These are phyloP conservation scores for Botrytis hyacinthi DNA, from an alignment of 2,329 filamentous ascomycete genomes.

Conservation along the genomic window DNA sequence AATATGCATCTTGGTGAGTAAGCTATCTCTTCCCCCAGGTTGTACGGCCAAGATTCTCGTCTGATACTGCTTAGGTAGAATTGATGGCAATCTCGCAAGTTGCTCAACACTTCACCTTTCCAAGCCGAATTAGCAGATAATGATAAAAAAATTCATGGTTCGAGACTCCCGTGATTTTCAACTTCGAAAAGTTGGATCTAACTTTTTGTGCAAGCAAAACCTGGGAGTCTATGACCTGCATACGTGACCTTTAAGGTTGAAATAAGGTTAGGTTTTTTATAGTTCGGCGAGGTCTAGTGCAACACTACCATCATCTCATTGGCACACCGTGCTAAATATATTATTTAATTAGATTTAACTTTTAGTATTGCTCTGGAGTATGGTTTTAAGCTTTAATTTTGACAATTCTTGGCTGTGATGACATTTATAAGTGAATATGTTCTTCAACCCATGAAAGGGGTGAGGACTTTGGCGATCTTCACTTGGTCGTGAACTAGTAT, in stretches of 20 bases:
- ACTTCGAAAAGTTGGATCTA: background rate
- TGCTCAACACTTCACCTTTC: background rate
- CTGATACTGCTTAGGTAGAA: too few relatives aligned
- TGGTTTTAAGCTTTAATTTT: background rate
- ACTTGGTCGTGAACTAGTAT: background rate
- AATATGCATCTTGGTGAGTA: background rate
- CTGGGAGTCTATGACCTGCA: background rate
- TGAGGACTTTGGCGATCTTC: background rate
- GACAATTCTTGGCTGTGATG: background rate
- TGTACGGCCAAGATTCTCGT: background rate
- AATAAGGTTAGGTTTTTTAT: background rate
- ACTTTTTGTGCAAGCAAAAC: background rate
- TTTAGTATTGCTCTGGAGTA: background rate
- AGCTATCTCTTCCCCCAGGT: background rate
- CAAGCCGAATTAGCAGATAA: background rate
- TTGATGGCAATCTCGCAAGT: too few relatives aligned
- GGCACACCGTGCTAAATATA: background rate
- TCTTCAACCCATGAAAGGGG: background rate
- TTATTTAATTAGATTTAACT: background rate
- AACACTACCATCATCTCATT: too few relatives aligned
- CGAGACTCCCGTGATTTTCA: background rate
- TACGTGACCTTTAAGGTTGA: background rate
- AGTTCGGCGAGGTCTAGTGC: background rate
- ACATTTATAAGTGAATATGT: background rate
- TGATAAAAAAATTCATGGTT: too few relatives aligned